Evolutionary conservation across 1,139 yeast species (phyloP), one percentile per base, ranked within the genome.

Genomic region (Kodamaea fungicola): DNA sequence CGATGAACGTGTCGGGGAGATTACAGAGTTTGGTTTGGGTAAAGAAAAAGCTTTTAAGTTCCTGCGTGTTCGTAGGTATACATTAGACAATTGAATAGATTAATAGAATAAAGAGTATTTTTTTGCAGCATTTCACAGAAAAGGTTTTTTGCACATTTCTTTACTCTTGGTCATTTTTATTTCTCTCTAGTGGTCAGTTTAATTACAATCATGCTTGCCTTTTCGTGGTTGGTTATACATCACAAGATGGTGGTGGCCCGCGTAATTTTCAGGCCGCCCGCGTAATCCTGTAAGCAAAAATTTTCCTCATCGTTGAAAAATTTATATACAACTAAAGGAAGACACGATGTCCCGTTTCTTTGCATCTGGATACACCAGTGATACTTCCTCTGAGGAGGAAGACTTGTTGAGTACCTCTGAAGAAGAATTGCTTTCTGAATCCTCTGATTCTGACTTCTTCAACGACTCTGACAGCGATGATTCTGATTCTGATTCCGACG

Each of bases 41-140:
- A 84, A 86, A 50, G 96, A 88, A 53, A 83, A 81, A 50, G 80
- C 89, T 8, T 88, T 84, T 57, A 76, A 74, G 50, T 88, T 87
- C 49, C 78, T 81, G 50, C 63, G 83, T 38, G 88, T 81, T 0
- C 69, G 63, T 41, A 72, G 80, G 21, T 78, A 72, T 40, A 47
- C 40, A 7, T 34, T 43, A n/a, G 50, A 55, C 27, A 54, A 53
- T 37, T 56, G 23, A 19, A 10, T 29, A 16, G 19, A 16, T 16
- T 16, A 4, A 16, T 16, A 16, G 19, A 16, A 16, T 16, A 16
- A 4, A 16, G 5, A 4, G 19, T 16, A 5, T 16, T 4, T 16
- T 16, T 16, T 16, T 16, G 19, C 19, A 16, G 19, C 19, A 16
- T 16, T 16, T 16, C n/a, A n/a, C n/a, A n/a, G n/a, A n/a, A n/a